These are phyloP conservation scores for Aspergillus ibericus DNA, from an alignment of 2,329 filamentous ascomycete genomes.

Conservation along the genomic window DNA sequence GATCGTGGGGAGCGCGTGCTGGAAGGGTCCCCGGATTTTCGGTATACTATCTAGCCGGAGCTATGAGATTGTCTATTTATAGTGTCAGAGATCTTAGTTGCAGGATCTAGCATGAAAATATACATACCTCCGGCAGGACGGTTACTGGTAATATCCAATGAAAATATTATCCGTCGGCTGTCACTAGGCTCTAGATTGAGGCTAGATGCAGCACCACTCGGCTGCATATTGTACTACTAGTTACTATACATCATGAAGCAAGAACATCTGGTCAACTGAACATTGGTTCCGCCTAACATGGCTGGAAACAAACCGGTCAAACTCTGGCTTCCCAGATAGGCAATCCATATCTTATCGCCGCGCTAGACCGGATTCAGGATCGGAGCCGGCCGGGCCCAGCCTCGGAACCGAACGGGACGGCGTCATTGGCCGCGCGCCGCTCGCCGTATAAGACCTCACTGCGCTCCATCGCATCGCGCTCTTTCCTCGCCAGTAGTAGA, in stretches of 20 bases:
- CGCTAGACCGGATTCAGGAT: slow-evolving; percentile 15
- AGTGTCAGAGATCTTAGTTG: no score
- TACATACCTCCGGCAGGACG: no score
- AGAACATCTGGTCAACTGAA: no score
- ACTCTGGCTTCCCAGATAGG: neutral
- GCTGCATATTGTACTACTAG: no score
- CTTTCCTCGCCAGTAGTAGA: neutral
- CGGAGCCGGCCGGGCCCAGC: slow-evolving; percentile 27
- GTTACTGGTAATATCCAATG: no score
- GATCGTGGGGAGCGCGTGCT: slow-evolving; percentile 36
- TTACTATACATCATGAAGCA: no score
- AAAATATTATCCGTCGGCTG: no score
- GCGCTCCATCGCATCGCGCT: neutral
- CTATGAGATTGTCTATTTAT: no score
- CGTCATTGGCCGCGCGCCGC: slow-evolving; percentile 8
- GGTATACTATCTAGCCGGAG: slow-evolving; percentile 31
- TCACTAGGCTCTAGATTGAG: no score
- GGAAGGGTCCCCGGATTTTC: slow-evolving; percentile 37
- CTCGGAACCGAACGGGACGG: slow-evolving; percentile 12
- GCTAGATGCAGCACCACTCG: no score
- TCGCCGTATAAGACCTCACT: neutral
- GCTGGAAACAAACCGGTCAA: neutral
- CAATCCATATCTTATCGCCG: neutral
- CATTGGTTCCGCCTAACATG: no score
- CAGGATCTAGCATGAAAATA: no score